Conservation (phyloP, 2,329 filamentous ascomycete species). For the Fusarium hostae region DNA sequence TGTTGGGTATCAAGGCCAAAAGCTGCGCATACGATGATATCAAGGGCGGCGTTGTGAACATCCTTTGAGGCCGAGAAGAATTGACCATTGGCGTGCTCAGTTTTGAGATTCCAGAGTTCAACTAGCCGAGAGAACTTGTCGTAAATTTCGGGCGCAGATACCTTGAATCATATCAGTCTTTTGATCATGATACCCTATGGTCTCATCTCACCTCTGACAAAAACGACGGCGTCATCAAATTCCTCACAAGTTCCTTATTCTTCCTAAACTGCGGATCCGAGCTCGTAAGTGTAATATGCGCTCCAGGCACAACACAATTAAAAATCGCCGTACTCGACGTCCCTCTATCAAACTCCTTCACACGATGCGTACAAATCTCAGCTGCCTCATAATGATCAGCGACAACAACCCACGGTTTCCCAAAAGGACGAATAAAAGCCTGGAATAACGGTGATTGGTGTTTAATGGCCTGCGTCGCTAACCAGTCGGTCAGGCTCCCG, state of each 20-base stretch:
- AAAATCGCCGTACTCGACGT: constrained; percentile 12
- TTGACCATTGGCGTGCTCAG: background rate
- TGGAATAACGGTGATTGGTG: constrained; percentile 29
- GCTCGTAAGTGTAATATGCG: constrained; percentile 23
- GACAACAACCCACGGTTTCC: constrained; percentile 27
- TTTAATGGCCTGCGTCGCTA: constrained; percentile 9
- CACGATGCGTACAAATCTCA: constrained; percentile 22
- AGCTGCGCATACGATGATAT: constrained; percentile 23
- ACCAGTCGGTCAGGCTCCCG: constrained; percentile 28
- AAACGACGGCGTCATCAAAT: constrained; percentile 30
- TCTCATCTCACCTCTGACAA: constrained; percentile 9
- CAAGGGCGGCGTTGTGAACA: constrained; percentile 25
- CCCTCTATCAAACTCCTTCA: constrained; percentile 33
- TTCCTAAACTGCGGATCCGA: constrained; percentile 29
- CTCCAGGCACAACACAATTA: constrained; percentile 10
- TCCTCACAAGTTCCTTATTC: constrained; percentile 33
- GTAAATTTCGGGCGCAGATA: constrained; percentile 30
- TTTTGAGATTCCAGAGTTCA: constrained; percentile 18
- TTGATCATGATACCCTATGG: fast-evolving
- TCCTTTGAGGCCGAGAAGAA: constrained; percentile 15
- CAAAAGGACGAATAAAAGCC: constrained; percentile 18
- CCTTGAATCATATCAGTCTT: background rate
- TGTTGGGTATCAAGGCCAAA: constrained; percentile 9
- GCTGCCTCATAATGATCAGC: constrained; percentile 31
- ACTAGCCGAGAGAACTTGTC: constrained; percentile 21